Evolutionary conservation across 2,329 filamentous ascomycete genomes (phyloP).

Genomic region (Neodidymelliopsis sp.): DNA sequence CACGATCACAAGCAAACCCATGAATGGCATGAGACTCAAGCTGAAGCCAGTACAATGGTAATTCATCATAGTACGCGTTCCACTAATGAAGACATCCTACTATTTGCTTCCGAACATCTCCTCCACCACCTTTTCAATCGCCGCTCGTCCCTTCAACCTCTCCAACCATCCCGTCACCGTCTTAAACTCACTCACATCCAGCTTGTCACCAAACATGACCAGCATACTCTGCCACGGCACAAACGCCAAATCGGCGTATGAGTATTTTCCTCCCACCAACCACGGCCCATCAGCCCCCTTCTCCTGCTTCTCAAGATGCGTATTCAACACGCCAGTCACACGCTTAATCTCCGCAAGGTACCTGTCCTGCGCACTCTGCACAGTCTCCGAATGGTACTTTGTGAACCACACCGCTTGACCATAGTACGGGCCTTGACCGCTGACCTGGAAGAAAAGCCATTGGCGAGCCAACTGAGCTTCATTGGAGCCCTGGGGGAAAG

Average conservation of each 20-base stretch:
- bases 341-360: slow-evolving; percentile 59
- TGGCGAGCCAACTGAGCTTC: slow-evolving; percentile 53
- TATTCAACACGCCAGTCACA: slow-evolving; percentile 57
- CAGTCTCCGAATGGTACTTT: slow-evolving; percentile 50
- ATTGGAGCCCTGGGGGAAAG: slow-evolving; percentile 41
- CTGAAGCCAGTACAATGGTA: slow-evolving; percentile 36
- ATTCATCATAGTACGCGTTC: no score
- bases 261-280: slow-evolving; percentile 38
- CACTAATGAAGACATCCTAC: not conserved
- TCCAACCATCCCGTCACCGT: slow-evolving; percentile 29
- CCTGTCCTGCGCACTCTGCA: slow-evolving; percentile 55
- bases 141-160: slow-evolving; percentile 13
- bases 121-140: slow-evolving; percentile 1
- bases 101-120: not conserved
- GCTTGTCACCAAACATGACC: not conserved
- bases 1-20: slow-evolving; percentile 49
- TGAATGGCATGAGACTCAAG: slow-evolving; percentile 48
- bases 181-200: slow-evolving; percentile 24
- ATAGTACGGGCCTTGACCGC: slow-evolving; percentile 57
- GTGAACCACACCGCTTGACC: slow-evolving; percentile 50
- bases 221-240: slow-evolving; percentile 32
- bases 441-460: slow-evolving; percentile 56
- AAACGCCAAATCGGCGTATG: slow-evolving; percentile 39
- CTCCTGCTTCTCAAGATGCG: slow-evolving; percentile 42
- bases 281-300: slow-evolving; percentile 35